Evolutionary conservation across 805 yeast genomes (phyloP).

Genomic region (Spencermartinsiella europaea): DNA sequence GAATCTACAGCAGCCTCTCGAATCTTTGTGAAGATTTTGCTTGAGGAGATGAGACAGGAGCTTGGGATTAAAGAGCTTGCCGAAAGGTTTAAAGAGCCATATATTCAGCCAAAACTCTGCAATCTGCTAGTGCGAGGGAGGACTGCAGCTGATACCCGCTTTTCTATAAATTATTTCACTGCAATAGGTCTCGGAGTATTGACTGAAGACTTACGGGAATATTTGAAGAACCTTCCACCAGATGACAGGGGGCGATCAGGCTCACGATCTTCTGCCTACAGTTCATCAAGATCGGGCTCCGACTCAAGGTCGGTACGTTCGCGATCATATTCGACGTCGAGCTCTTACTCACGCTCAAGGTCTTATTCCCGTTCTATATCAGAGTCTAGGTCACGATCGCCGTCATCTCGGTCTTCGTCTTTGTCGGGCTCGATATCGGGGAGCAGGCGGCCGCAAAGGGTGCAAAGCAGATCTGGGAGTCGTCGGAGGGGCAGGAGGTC

Average conservation of each 20-base stretch:
- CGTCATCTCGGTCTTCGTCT: too few relatives aligned
- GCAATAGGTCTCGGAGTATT: constrained; percentile 84
- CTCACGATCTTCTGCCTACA: constrained; percentile 16
- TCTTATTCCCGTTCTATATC: constrained; percentile 21
- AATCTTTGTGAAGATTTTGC: constrained; percentile 72
- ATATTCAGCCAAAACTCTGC: constrained; percentile 41
- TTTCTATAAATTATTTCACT: constrained; percentile 85
- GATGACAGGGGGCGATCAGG: constrained; percentile 16
- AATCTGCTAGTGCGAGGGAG: constrained; percentile 61
- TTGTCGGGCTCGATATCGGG: too few relatives aligned
- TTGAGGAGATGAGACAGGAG: constrained; percentile 74
- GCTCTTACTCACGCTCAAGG: constrained; percentile 22
- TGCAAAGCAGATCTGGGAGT: too few relatives aligned
- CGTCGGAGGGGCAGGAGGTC: background rate
- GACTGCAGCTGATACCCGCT: constrained; percentile 40
- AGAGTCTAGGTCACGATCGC: constrained; percentile 6
- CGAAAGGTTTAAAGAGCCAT: constrained; percentile 47
- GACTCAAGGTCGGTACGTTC: constrained; percentile 19
- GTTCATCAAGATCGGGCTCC: constrained; percentile 17
- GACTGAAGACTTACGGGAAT: constrained; percentile 76
- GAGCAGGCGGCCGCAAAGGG: too few relatives aligned
- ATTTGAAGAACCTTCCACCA: constrained; percentile 26
- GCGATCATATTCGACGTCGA: constrained; percentile 13
- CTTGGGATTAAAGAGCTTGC: constrained; percentile 54
- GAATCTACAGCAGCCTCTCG: constrained; percentile 75